A percentile compares a stretch with the other conserved stretches of the same genome.
phyloP scores from a whole-genome alignment of 257 asterid genomes.

The Scutellaria minor region DNA sequence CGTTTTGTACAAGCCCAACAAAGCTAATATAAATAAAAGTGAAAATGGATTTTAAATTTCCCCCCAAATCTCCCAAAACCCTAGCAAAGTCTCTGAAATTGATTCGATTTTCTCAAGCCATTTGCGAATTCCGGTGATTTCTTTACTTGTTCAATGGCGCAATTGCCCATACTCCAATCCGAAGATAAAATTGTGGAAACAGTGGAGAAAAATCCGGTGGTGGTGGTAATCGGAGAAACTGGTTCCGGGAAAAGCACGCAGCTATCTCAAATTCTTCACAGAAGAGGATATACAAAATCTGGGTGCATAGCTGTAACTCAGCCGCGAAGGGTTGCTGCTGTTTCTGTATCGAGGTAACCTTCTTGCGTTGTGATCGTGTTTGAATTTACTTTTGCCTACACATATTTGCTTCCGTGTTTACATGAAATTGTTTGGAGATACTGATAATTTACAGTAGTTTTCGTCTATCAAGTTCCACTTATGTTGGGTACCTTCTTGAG shows the following conservation, averaged over 20 bases:
- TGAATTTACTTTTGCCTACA: not conserved
- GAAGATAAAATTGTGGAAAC: constrained; percentile 81
- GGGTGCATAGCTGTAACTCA: constrained; percentile 89
- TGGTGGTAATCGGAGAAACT: constrained; percentile 87
- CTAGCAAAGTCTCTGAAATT: constrained; percentile 28
- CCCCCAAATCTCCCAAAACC: constrained; percentile 34
- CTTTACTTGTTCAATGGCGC: constrained; percentile 46
- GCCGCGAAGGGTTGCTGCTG: constrained; percentile 99
- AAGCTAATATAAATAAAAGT: not conserved
- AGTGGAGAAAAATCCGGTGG: constrained; percentile 75
- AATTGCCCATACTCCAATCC: constrained; percentile 72
- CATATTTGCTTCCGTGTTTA: not conserved
- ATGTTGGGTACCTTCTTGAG: not conserved
- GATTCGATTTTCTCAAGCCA: constrained; percentile 2
- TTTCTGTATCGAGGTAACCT: constrained; percentile 75
- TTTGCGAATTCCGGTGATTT: not conserved
- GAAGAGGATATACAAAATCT: constrained; percentile 74
- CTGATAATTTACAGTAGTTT: not conserved
- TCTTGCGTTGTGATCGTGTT: not conserved
- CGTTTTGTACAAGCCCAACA: not conserved
- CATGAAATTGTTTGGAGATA: constrained; percentile 1
- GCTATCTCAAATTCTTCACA: constrained; percentile 86
- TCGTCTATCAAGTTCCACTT: not conserved
- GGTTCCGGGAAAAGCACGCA: constrained; percentile 98
- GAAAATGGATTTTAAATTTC: constrained; percentile 2